Evolutionary conservation across 331 rosid genomes (phyloP).

Genomic region (Saraca asoca): DNA sequence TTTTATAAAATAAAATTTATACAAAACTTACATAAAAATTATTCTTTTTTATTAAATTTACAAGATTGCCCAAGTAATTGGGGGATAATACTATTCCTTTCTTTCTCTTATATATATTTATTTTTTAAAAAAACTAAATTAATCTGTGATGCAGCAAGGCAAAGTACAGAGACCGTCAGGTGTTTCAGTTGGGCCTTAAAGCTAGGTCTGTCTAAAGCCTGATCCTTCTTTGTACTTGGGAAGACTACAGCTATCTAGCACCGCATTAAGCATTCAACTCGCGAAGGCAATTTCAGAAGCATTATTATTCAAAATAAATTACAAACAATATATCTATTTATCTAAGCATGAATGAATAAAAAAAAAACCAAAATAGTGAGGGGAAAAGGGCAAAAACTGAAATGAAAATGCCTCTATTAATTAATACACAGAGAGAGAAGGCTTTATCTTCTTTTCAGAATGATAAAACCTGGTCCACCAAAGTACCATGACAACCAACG

Average conservation of each 20-base stretch:
- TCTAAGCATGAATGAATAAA: not conserved
- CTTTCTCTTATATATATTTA: too few species aligned
- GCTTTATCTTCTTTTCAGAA: slow-evolving; percentile 41
- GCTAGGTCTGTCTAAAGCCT: slow-evolving; percentile 33
- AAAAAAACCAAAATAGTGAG: not conserved
- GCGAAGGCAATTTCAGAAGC: too few species aligned
- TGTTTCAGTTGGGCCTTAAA: slow-evolving; percentile 38
- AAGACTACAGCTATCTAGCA: not conserved
- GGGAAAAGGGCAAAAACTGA: not conserved
- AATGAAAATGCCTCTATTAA: not conserved
- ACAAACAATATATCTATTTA: too few species aligned
- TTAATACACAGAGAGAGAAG: too few species aligned
- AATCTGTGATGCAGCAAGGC: not conserved
- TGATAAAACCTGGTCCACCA: not conserved
- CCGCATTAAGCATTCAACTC: too few species aligned
- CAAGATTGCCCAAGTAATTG: too few species aligned
- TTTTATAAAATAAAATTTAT: too few species aligned
- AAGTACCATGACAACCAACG: slow-evolving; percentile 3
- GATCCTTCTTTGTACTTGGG: slow-evolving; percentile 36
- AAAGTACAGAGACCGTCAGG: slow-evolving; percentile 39
- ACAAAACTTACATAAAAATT: too few species aligned
- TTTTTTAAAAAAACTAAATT: too few species aligned
- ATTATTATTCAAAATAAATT: too few species aligned
- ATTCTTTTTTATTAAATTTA: too few species aligned
- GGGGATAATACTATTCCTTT: slow-evolving; percentile 21